These are phyloP conservation scores for Canariomyces notabilis DNA, from an alignment of 2,329 filamentous ascomycete genomes.

Conservation along the genomic window DNA sequence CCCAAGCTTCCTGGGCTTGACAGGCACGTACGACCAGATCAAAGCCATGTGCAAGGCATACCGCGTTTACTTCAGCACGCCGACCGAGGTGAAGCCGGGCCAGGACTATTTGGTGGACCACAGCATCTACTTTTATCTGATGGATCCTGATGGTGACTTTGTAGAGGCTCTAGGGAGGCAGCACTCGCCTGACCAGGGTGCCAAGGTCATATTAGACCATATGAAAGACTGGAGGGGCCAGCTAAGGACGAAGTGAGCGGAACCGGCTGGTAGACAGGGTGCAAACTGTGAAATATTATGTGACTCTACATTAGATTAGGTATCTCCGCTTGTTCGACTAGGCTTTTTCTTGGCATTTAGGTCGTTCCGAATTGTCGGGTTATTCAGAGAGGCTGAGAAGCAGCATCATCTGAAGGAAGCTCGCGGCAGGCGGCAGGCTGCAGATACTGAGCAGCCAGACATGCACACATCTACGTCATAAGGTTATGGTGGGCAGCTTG, in stretches of 20 bases:
- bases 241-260: slow-evolving; percentile 22
- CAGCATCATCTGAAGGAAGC: too few relatives aligned
- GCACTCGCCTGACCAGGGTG: slow-evolving; percentile 82
- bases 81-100: slow-evolving; percentile 78
- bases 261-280: neutral
- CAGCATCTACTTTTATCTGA: slow-evolving; percentile 98
- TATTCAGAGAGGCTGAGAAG: too few relatives aligned
- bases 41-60: slow-evolving; percentile 95
- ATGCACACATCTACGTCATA: too few relatives aligned
- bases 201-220: slow-evolving; percentile 78
- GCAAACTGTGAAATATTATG: neutral
- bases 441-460: too few relatives aligned
- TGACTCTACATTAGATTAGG: neutral
- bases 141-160: slow-evolving; percentile 98
- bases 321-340: neutral
- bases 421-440: too few relatives aligned
- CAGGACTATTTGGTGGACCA: slow-evolving; percentile 98
- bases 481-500: too few relatives aligned
- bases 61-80: slow-evolving; percentile 95
- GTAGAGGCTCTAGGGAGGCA: slow-evolving; percentile 94
- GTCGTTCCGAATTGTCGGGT: too few relatives aligned
- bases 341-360: too few relatives aligned
- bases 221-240: slow-evolving; percentile 57
- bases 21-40: slow-evolving; percentile 88
- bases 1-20: slow-evolving; percentile 76